Conservation (phyloP, 768 basidiomycete species). For the Calvatia gigantea region DNA sequence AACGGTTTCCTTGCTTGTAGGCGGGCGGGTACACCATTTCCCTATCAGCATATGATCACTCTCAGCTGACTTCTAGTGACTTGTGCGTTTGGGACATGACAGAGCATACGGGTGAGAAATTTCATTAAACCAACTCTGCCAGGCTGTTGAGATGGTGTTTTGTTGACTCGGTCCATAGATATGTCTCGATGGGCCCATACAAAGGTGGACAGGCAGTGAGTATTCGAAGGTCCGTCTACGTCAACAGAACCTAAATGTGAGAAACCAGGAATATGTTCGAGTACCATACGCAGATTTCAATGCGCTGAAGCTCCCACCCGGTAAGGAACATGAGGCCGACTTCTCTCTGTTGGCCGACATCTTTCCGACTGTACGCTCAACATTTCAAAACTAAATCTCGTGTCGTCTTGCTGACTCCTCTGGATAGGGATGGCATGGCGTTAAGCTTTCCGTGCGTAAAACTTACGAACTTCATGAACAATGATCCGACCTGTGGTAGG, state of each 20-base stretch:
- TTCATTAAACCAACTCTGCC: background rate
- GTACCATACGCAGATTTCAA: conserved; percentile 59
- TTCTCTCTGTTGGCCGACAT: conserved; percentile 54
- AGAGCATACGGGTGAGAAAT: conserved; percentile 43
- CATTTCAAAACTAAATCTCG: background rate
- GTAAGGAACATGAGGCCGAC: conserved; percentile 51
- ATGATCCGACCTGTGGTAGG: conserved; percentile 12
- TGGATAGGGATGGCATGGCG: conserved; percentile 48
- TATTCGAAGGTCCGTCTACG: background rate
- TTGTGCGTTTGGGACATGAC: background rate
- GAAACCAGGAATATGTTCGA: conserved; percentile 45
- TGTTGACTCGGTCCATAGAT: conserved; percentile 25
- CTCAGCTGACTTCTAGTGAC: background rate
- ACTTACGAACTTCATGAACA: background rate
- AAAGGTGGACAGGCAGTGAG: conserved; percentile 48
- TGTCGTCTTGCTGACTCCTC: background rate
- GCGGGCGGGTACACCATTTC: conserved; percentile 39
- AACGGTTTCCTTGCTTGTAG: conserved; percentile 19
- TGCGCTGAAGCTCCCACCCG: conserved; percentile 46
- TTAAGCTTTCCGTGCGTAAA: conserved; percentile 38
- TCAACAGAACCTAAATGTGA: background rate
- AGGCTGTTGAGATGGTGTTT: background rate
- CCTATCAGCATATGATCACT: background rate
- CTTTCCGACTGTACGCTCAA: conserved; percentile 43
- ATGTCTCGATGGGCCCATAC: conserved; percentile 57